phyloP scores from a whole-genome alignment of 2,329 filamentous ascomycete genomes.

The Nigrospora osmanthi region DNA sequence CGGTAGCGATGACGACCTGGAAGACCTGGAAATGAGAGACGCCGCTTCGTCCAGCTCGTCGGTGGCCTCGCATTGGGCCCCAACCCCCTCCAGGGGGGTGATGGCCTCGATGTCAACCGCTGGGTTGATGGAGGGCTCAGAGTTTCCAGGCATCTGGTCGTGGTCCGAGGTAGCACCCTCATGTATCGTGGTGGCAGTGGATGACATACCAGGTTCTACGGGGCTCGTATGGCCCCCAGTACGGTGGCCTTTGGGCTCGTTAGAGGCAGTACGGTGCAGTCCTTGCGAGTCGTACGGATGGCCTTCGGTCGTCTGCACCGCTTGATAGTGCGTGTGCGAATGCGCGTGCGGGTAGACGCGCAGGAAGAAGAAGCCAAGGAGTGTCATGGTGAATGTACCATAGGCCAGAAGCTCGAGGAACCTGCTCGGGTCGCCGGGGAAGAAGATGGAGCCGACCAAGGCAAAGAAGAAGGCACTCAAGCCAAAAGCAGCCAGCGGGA shows the following conservation, averaged over 20 bases:
- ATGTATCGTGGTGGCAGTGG: slow-evolving; percentile 19
- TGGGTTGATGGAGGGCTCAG: slow-evolving; percentile 8
- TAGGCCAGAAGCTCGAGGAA: slow-evolving; percentile 75
- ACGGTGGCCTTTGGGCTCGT: slow-evolving; percentile 29
- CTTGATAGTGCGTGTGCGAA: slow-evolving; percentile 40
- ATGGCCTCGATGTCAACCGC: slow-evolving; percentile 12
- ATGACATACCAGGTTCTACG: slow-evolving; percentile 61
- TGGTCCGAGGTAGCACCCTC: slow-evolving; percentile 15
- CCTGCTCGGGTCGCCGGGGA: slow-evolving; percentile 74
- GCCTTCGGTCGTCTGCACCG: slow-evolving; percentile 36
- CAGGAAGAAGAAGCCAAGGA: slow-evolving; percentile 78
- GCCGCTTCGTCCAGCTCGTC: slow-evolving; percentile 64
- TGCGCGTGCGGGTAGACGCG: slow-evolving; percentile 55
- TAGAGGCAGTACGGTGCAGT: slow-evolving; percentile 32
- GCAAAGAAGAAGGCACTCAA: slow-evolving; percentile 97
- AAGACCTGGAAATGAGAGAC: slow-evolving; percentile 65
- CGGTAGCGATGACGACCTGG: slow-evolving; percentile 38
- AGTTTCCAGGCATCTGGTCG: slow-evolving; percentile 11
- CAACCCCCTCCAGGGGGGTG: background rate
- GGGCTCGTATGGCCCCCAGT: slow-evolving; percentile 31
- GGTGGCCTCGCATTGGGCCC: slow-evolving; percentile 1
- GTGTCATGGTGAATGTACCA: slow-evolving; percentile 69
- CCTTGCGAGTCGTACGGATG: slow-evolving; percentile 27
- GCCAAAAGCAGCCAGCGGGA: slow-evolving; percentile 87
- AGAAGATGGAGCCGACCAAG: slow-evolving; percentile 64